phyloP scores from a whole-genome alignment of 495 filamentous ascomycete species.

The Tetracladium setigerum region DNA sequence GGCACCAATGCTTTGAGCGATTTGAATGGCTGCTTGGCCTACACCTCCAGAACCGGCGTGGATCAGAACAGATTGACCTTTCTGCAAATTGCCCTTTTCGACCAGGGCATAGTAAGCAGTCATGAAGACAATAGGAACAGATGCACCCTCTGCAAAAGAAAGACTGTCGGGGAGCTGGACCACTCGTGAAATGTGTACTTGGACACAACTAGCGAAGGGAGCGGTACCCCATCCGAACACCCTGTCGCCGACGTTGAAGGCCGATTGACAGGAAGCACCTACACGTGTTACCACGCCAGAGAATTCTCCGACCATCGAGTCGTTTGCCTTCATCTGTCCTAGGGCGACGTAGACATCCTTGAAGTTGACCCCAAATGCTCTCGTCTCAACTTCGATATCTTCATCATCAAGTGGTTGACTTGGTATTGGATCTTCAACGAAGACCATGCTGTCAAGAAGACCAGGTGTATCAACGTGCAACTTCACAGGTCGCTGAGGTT shows the following conservation, averaged over 20 bases:
- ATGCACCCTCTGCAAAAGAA: constrained; percentile 26
- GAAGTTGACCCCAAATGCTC: constrained; percentile 33
- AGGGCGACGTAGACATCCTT: constrained; percentile 32
- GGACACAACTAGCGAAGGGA: background rate
- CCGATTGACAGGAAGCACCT: background rate
- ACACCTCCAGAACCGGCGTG: constrained; percentile 88
- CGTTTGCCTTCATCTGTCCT: constrained; percentile 13
- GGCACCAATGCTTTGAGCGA: constrained; percentile 67
- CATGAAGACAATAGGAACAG: constrained; percentile 40
- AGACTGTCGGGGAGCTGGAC: constrained; percentile 26
- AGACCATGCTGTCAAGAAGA: constrained; percentile 15
- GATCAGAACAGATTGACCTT: constrained; percentile 75
- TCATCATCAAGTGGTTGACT: constrained; percentile 24
- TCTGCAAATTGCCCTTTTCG: constrained; percentile 45
- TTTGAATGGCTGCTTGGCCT: constrained; percentile 67
- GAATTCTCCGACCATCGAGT: constrained; percentile 1
- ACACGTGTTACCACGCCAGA: background rate
- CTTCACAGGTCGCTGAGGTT: constrained; percentile 16
- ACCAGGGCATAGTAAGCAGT: constrained; percentile 50
- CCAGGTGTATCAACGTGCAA: constrained; percentile 13
- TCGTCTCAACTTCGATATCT: constrained; percentile 30
- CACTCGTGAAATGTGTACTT: background rate
- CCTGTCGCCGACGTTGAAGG: constrained; percentile 1
- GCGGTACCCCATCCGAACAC: constrained; percentile 2
- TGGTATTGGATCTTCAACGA: constrained; percentile 13